Evolutionary conservation across 2,329 filamentous ascomycete genomes (phyloP), one percentile per base, ranked within the genome.

Genomic region (Ophiocordyceps unilateralis): DNA sequence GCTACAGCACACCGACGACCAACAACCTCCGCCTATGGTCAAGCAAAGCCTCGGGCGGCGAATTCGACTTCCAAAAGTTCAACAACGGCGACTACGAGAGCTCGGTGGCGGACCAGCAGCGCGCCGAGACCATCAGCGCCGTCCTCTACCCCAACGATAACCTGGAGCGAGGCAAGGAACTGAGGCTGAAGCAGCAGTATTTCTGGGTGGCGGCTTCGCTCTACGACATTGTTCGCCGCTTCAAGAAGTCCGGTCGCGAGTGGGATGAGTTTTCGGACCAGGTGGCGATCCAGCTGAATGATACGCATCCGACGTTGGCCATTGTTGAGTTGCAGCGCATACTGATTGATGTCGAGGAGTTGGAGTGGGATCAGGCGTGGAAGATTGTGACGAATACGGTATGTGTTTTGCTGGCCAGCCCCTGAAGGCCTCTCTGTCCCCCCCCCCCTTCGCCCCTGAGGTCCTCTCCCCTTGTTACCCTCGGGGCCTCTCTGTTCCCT

Each of bases 21-120:
- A 98, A 98, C 70, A 98, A 98, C 65, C 71, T 98, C 49, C 82
- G 91, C 47, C 72, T 98, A 34, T 98, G 91, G 91, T 94, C 87
- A 39, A 95, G 87, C 70, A 95, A 95, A 65, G 89, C 91, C 38
- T 88, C 88, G 39, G 89, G 85, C 53, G 91, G 91, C 50, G 91
- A 98, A 62, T 98, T 98, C 50, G 89, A 98, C 66, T 98, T 98
- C 66, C 89, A 95, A 57, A 96, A 96, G 61, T 98, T 98, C 78
- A 98, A 98, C 66, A 91, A 74, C 46, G 91, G 91, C 49, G 88
- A 98, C 54, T 98, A 98, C 58, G 91, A 98, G 66, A 91, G 84
- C 66, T 93, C 91, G 12, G 91, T 98, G 34, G 85, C 83, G n/a
- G 91, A 98, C 52, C 87, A 96, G 64, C 91, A 98, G 68, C 82